These are phyloP conservation scores for Funneliformis mosseae DNA, from an alignment of 192 early-diverging fungal species.

Conservation along the genomic window DNA sequence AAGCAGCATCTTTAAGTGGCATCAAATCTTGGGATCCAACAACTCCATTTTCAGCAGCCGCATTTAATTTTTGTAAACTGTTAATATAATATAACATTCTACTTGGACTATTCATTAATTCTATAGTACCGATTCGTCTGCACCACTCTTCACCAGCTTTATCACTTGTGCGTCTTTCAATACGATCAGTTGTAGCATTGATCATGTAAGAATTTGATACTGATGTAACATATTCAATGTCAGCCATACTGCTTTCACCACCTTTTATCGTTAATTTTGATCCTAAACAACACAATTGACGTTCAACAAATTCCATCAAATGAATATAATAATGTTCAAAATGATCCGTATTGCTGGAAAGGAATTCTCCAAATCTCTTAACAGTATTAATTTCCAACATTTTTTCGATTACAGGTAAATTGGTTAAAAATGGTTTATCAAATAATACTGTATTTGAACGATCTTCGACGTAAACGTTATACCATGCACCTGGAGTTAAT, in stretches of 20 bases:
- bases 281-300: not conserved
- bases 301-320: constrained; percentile 14
- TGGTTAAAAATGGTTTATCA: not conserved
- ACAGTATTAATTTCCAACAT: not conserved
- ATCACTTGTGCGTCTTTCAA: constrained; percentile 2
- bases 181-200: not conserved
- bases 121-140: not conserved
- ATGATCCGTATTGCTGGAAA: not conserved
- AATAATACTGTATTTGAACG: constrained; percentile 23
- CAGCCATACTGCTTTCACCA: not conserved
- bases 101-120: constrained; percentile 30
- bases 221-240: not conserved
- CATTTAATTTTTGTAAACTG: not conserved
- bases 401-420: not conserved
- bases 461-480: constrained; percentile 32
- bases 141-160: constrained; percentile 34
- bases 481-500: constrained; percentile 27
- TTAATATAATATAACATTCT: constrained; percentile 33
- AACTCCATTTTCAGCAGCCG: not conserved
- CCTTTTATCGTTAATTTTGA: not conserved
- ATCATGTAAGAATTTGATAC: not conserved
- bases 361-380: constrained; percentile 2
- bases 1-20: not conserved
- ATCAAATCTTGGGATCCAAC: not conserved
- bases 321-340: constrained; percentile 20